phyloP scores from a whole-genome alignment of 176 grass and related monocot genomes.

The Melocanna baccifera region DNA sequence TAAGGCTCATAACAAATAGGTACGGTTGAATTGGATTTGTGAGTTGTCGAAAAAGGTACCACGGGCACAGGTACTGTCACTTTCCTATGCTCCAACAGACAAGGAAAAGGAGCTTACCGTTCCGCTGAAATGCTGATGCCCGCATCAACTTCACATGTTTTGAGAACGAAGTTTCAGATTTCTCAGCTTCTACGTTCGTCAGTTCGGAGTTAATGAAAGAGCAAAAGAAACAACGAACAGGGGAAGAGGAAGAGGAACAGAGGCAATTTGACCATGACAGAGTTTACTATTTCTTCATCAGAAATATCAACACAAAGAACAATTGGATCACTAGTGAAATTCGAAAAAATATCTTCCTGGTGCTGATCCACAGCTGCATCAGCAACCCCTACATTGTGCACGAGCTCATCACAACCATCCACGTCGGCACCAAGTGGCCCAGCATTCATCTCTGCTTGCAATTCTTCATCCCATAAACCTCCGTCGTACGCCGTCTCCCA shows the following conservation, averaged over 20 bases:
- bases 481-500: background rate
- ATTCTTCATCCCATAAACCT: background rate
- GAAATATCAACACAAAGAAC: background rate
- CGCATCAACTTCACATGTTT: background rate
- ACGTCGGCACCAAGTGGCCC: background rate
- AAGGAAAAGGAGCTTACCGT: background rate
- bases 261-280: background rate
- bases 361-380: background rate
- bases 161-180: background rate
- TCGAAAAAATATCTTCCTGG: background rate
- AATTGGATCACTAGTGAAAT: background rate
- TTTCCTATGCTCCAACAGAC: background rate
- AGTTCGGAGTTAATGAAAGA: background rate
- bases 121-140: background rate
- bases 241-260: background rate
- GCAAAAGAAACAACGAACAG: background rate
- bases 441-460: background rate
- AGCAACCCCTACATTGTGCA: conserved; percentile 5
- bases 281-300: conserved; percentile 7
- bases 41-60: conserved; percentile 13
- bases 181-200: background rate
- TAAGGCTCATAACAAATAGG: too few relatives aligned
- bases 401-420: background rate
- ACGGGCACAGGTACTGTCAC: background rate
- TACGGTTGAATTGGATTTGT: background rate